phyloP scores from a whole-genome alignment of 306 rosid genomes.

The Corylus americana region DNA sequence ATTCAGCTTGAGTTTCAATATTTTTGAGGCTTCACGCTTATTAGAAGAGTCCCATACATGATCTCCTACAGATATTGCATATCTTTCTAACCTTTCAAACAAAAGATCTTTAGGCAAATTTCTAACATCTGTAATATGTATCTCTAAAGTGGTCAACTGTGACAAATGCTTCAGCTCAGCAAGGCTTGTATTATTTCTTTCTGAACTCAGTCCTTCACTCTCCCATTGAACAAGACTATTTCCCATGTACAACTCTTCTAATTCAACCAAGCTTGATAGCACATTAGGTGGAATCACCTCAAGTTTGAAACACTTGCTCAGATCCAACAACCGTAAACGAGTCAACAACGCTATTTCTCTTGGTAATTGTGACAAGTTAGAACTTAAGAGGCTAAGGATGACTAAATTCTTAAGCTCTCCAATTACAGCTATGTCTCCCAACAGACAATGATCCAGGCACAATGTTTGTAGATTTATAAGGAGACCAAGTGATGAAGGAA shows the following conservation, averaged over 20 bases:
- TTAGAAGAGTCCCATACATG: background rate
- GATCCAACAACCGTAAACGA: conserved; percentile 10
- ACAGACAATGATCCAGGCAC: background rate
- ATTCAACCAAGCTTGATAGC: conserved; percentile 8
- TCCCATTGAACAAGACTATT: conserved; percentile 11
- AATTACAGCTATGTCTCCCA: background rate
- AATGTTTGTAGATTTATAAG: background rate
- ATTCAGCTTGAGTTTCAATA: background rate
- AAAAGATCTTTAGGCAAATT: background rate
- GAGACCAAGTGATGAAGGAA: background rate
- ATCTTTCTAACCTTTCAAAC: background rate
- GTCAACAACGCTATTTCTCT: background rate
- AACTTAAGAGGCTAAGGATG: background rate
- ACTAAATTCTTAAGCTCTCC: conserved; percentile 4
- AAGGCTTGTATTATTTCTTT: conserved; percentile 15
- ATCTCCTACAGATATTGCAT: background rate
- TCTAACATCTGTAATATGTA: background rate
- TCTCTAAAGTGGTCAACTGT: background rate
- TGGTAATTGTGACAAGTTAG: background rate
- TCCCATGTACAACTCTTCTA: conserved; percentile 12
- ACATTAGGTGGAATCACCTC: conserved; percentile 9
- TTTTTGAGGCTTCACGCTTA: background rate
- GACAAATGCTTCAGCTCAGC: conserved; percentile 11
- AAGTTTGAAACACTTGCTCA: background rate
- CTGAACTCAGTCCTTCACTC: background rate